Evolutionary conservation across 345 rosid genomes (phyloP), one percentile per base, ranked within the genome.

Genomic region (Citrus maxima): DNA sequence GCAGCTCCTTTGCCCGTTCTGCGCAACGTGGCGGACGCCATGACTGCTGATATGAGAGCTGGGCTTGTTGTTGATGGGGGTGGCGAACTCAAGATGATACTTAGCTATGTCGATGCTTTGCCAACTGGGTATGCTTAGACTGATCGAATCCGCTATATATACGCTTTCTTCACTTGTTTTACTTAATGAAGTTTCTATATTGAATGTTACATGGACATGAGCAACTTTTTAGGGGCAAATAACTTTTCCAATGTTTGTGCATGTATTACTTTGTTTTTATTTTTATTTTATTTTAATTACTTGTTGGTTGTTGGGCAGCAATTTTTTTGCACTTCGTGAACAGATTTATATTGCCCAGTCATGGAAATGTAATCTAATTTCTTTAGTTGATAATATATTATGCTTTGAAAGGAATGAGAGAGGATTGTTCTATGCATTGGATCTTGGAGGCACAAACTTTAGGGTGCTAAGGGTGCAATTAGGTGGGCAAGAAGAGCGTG

Each of bases 361-460:
- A 13, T 35, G 22, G 28, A 77, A 77, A 22, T 78, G 19, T 10
- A 5, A n/a, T 34, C 77, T 59, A 67, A 68, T 66, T 46, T 46
- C 51, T 46, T 46, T 24, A 10, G 2, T 68, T 19, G 27, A 25
- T 35, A 8, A 55, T 21, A 21, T 78, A 3, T 22, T 79, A 62
- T 38, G 3, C 19, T 58, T 69, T 64, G 78, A 49, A 80, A 93
- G 98, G 89, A 87, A 88, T 70, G 97, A 93, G 89, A 88, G 87
- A 70, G 97, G 97, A 4, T 84, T 91, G 92, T 93, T 90, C 82
- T 95, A 91, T 86, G 98, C 93, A 12, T 81, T 95, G 88, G 98
- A 95, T 86, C 93, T 95, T 25, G 98, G 98, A 0, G 98, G 97
- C 71, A 93, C 98, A 0, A 93, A 95, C 72, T 93, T 93, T 22